Conservation (phyloP, 371 early-diverging fungal genomes). For the Mucor irregularis region DNA sequence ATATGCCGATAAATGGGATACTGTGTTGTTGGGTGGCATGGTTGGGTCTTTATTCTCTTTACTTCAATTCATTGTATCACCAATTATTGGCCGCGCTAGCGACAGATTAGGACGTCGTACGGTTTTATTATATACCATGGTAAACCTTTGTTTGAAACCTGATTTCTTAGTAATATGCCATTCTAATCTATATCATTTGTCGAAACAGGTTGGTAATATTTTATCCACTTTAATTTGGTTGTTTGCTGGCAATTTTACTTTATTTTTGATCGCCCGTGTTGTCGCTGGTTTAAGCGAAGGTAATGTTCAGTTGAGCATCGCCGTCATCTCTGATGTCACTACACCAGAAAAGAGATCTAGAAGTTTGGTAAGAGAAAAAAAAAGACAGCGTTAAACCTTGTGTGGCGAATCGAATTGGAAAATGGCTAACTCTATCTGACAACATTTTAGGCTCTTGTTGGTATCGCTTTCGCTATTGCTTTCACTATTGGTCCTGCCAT, state of each 20-base stretch:
- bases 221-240: conserved; percentile 87
- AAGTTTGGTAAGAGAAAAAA: conserved; percentile 57
- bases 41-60: conserved; percentile 93
- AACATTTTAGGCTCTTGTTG: conserved; percentile 80
- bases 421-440: background rate
- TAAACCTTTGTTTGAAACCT: conserved; percentile 23
- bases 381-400: background rate
- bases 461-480: conserved; percentile 94
- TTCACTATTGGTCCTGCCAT: conserved; percentile 96
- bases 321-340: conserved; percentile 95
- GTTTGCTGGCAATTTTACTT: conserved; percentile 77
- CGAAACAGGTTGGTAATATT: conserved; percentile 91
- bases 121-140: conserved; percentile 86
- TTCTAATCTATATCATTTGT: background rate
- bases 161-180: background rate
- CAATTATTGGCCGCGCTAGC: conserved; percentile 80
- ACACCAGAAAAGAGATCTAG: conserved; percentile 72
- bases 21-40: conserved; percentile 92
- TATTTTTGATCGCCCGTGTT: conserved; percentile 85
- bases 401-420: too few species aligned
- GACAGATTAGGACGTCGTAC: conserved; percentile 86
- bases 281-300: conserved; percentile 96
- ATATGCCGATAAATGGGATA: conserved; percentile 65
- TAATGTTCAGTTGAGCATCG: conserved; percentile 94
- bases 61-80: conserved; percentile 89